A percentile compares a stretch with the other conserved stretches of the same genome.
Evolutionary conservation across 1,139 yeast genomes (phyloP).

Genomic region (Yamadazyma buinensis): DNA sequence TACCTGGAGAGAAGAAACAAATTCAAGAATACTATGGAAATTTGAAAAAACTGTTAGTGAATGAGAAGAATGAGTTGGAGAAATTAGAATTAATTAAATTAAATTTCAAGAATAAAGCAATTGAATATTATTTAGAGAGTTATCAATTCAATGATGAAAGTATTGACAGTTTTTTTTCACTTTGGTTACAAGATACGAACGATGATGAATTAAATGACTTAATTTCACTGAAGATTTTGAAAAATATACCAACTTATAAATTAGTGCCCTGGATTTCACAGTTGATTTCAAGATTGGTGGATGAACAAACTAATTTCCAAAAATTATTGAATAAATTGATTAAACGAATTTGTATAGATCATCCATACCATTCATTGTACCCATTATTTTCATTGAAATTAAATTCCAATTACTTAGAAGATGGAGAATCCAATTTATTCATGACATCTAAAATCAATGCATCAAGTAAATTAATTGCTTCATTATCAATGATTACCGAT

Average conservation of each 20-base stretch:
- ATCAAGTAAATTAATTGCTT: conserved; percentile 44
- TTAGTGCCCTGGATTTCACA: conserved; percentile 84
- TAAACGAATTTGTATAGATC: conserved; percentile 47
- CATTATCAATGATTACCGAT: conserved; percentile 12
- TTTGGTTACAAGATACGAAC: conserved; percentile 72
- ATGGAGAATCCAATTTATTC: conserved; percentile 23
- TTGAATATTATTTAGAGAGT: conserved; percentile 57
- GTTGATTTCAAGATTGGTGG: conserved; percentile 65
- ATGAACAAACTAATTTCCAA: conserved; percentile 54
- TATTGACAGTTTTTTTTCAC: conserved; percentile 72
- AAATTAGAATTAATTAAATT: conserved; percentile 32
- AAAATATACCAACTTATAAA: conserved; percentile 51
- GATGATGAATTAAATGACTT: conserved; percentile 36
- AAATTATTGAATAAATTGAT: conserved; percentile 47
- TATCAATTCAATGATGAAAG: conserved; percentile 53
- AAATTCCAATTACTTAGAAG: conserved; percentile 32
- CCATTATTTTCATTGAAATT: conserved; percentile 56
- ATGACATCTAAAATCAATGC: conserved; percentile 48
- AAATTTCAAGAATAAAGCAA: conserved; percentile 51
- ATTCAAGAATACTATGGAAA: conserved; percentile 51
- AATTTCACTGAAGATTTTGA: conserved; percentile 30
- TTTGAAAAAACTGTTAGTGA: conserved; percentile 41
- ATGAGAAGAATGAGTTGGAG: conserved; percentile 48
- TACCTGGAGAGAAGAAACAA: conserved; percentile 43
- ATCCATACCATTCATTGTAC: conserved; percentile 79